These are phyloP conservation scores for Brassica carinata DNA, from an alignment of 345 rosid species.

Conservation along the genomic window DNA sequence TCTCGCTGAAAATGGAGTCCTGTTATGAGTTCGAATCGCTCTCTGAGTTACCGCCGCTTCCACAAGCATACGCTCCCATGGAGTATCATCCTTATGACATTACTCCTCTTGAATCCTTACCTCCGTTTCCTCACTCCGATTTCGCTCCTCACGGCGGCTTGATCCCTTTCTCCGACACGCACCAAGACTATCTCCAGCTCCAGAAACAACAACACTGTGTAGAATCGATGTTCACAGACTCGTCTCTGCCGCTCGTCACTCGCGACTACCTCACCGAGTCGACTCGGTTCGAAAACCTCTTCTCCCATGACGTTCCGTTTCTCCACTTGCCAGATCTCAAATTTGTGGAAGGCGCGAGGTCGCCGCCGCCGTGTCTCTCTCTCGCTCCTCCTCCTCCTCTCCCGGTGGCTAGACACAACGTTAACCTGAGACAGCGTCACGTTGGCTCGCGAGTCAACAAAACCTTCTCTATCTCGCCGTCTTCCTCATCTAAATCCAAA, in stretches of 20 bases:
- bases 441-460: neutral
- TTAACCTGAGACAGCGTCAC: constrained; percentile 6
- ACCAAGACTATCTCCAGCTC: neutral
- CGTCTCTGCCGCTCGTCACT: constrained; percentile 20
- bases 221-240: constrained; percentile 6
- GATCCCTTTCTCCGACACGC: constrained; percentile 5
- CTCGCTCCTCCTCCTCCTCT: constrained; percentile 22
- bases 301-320: constrained; percentile 3
- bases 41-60: constrained; percentile 38
- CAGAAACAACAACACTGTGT: neutral
- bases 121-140: constrained; percentile 41
- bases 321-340: constrained; percentile 33
- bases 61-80: constrained; percentile 21
- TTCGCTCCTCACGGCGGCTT: constrained; percentile 9
- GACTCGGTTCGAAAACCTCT: neutral
- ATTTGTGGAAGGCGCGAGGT: constrained; percentile 16
- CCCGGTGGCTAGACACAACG: neutral
- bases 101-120: neutral
- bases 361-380: neutral
- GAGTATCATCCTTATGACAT: neutral
- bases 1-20: constrained; percentile 26
- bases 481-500: constrained; percentile 3
- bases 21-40: constrained; percentile 22
- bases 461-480: constrained; percentile 3
- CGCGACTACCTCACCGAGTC: constrained; percentile 16